Evolutionary conservation across 768 basidiomycete genomes (phyloP).

Genomic region (Trichaptum fuscoviolaceum): DNA sequence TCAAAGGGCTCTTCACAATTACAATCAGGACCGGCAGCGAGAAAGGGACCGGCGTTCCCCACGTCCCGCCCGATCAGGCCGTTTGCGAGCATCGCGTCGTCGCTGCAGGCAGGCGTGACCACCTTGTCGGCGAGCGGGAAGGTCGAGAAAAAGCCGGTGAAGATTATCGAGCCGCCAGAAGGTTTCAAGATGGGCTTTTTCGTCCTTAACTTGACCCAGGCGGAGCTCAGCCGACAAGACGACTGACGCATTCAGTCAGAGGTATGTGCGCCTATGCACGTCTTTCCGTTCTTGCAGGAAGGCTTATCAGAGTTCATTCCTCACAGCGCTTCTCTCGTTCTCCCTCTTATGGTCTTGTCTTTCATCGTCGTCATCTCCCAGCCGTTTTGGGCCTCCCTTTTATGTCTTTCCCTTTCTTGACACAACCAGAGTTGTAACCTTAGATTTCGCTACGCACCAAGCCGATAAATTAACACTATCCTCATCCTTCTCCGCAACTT

Average conservation of each 20-base stretch:
- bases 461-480: background rate
- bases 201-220: conserved; percentile 76
- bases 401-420: background rate
- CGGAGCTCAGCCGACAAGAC: conserved; percentile 70
- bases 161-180: conserved; percentile 76
- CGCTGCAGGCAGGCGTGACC: background rate
- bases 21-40: background rate
- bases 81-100: conserved; percentile 38
- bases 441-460: background rate
- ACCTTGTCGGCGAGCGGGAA: conserved; percentile 9
- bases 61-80: conserved; percentile 74
- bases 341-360: background rate
- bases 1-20: background rate
- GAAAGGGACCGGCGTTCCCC: conserved; percentile 44
- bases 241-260: background rate
- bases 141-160: conserved; percentile 46
- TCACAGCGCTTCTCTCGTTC: too few relatives aligned
- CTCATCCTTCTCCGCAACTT: background rate
- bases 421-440: background rate
- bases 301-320: too few relatives aligned
- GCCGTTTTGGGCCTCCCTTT: background rate
- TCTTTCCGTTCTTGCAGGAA: background rate
- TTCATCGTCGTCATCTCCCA: background rate
- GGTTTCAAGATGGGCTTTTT: conserved; percentile 62
- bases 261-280: background rate